These are phyloP conservation scores for Aspergillus nidulans DNA, from an alignment of 495 filamentous ascomycete species.

Conservation along the genomic window DNA sequence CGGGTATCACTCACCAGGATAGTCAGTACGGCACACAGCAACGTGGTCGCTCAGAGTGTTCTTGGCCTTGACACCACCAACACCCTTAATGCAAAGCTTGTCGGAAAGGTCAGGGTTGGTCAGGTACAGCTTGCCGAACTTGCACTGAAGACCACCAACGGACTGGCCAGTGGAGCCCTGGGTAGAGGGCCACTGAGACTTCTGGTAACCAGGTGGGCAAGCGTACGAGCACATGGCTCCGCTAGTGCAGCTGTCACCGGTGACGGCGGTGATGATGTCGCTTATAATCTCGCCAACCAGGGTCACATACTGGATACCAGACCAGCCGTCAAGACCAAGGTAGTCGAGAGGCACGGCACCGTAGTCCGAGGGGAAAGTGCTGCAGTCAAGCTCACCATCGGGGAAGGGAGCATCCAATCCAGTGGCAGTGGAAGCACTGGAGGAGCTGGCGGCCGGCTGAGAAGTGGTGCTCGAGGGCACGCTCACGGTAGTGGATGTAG, in stretches of 20 bases:
- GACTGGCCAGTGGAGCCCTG: slow-evolving; percentile 85
- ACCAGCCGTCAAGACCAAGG: slow-evolving; percentile 69
- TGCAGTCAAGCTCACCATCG: slow-evolving; percentile 67
- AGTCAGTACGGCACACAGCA: slow-evolving; percentile 90
- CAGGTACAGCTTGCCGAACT: slow-evolving; percentile 67
- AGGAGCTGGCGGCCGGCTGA: slow-evolving; percentile 16
- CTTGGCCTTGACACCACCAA: slow-evolving; percentile 62
- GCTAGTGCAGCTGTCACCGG: slow-evolving; percentile 49
- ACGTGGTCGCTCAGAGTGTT: slow-evolving; percentile 65
- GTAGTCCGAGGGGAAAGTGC: slow-evolving; percentile 73
- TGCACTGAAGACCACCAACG: slow-evolving; percentile 81
- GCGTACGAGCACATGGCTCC: slow-evolving; percentile 86
- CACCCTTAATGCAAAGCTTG: slow-evolving; percentile 72
- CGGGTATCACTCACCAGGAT: slow-evolving; percentile 57
- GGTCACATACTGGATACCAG: slow-evolving; percentile 65
- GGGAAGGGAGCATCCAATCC: slow-evolving; percentile 71
- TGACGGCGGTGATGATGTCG: slow-evolving; percentile 59
- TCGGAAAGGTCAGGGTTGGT: slow-evolving; percentile 62
- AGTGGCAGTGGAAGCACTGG: slow-evolving; percentile 29
- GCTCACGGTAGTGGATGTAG: slow-evolving; percentile 14
- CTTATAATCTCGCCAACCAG: slow-evolving; percentile 41
- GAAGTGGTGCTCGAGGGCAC: slow-evolving; percentile 18
- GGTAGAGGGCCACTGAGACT: slow-evolving; percentile 80
- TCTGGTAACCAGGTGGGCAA: slow-evolving; percentile 87
- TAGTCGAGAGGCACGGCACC: slow-evolving; percentile 71